Evolutionary conservation across 148 eudicot genomes (phyloP).

Genomic region (Rhododendron vialii): DNA sequence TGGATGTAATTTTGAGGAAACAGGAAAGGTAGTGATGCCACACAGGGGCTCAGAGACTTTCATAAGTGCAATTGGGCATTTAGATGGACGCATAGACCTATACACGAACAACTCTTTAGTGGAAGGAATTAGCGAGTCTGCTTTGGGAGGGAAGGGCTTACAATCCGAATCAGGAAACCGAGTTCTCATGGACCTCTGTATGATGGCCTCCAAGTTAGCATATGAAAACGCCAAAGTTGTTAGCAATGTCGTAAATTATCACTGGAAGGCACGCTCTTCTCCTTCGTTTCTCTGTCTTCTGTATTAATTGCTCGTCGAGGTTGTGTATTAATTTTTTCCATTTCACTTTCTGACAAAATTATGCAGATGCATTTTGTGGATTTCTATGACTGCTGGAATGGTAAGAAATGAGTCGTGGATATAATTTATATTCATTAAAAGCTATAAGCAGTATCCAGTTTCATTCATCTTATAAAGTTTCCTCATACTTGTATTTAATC

Average conservation of each 20-base stretch:
- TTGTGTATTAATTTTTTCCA: background rate
- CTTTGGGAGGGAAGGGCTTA: constrained; percentile 7
- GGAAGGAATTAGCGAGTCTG: constrained; percentile 15
- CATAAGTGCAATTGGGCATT: constrained; percentile 69
- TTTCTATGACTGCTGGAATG: constrained; percentile 68
- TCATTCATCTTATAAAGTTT: background rate
- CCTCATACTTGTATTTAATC: background rate
- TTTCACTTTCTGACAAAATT: constrained; percentile 6
- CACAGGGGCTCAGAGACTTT: constrained; percentile 59
- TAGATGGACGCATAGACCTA: constrained; percentile 65
- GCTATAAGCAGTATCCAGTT: background rate
- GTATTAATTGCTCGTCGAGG: background rate
- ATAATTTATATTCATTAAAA: background rate
- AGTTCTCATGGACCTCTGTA: constrained; percentile 59
- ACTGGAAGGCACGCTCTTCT: constrained; percentile 45
- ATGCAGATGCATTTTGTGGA: constrained; percentile 59
- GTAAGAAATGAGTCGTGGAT: constrained; percentile 20
- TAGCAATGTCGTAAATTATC: constrained; percentile 37
- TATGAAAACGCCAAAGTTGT: constrained; percentile 54
- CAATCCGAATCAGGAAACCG: constrained; percentile 23
- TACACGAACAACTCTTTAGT: constrained; percentile 20
- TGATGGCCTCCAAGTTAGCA: constrained; percentile 55
- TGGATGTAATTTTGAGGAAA: background rate
- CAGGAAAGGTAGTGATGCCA: constrained; percentile 72
- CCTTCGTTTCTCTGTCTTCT: background rate